Evolutionary conservation across 257 asterid species (phyloP).

Genomic region (Lantana camara): DNA sequence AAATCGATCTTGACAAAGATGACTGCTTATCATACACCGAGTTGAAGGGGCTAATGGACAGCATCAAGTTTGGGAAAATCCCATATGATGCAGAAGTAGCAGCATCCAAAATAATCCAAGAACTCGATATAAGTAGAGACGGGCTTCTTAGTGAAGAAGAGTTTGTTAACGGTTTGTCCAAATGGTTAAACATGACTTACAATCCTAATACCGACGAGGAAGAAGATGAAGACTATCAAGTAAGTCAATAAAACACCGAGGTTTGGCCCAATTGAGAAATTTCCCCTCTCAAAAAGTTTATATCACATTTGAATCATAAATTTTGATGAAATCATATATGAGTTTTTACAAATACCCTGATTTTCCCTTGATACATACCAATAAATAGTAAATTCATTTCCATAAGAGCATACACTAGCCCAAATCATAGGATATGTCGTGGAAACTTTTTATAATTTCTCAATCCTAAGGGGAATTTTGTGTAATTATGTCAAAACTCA

Average conservation of each 20-base stretch:
- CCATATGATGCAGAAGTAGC: constrained; percentile 38
- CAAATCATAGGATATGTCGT: too few species aligned
- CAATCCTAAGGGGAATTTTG: too few species aligned
- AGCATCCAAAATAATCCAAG: constrained; percentile 50
- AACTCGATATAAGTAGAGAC: constrained; percentile 48
- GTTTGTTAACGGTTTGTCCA: constrained; percentile 44
- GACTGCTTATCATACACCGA: constrained; percentile 45
- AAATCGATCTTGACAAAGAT: constrained; percentile 47
- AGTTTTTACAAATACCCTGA: too few species aligned
- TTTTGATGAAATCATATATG: too few species aligned
- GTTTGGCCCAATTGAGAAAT: too few species aligned
- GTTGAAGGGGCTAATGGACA: constrained; percentile 38
- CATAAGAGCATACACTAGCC: too few species aligned
- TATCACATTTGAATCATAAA: too few species aligned
- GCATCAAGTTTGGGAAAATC: constrained; percentile 43
- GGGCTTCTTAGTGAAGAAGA: constrained; percentile 47
- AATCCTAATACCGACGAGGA: constrained; percentile 10
- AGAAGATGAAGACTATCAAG: constrained; percentile 45
- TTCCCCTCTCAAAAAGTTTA: too few species aligned
- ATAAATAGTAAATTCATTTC: too few species aligned
- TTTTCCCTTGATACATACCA: too few species aligned
- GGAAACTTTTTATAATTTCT: too few species aligned
- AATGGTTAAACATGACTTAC: constrained; percentile 36
- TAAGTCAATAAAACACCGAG: constrained; percentile 30
- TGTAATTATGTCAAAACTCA: too few species aligned